phyloP scores from a whole-genome alignment of 2,329 filamentous ascomycete species.

The Escovopsis weberi region DNA sequence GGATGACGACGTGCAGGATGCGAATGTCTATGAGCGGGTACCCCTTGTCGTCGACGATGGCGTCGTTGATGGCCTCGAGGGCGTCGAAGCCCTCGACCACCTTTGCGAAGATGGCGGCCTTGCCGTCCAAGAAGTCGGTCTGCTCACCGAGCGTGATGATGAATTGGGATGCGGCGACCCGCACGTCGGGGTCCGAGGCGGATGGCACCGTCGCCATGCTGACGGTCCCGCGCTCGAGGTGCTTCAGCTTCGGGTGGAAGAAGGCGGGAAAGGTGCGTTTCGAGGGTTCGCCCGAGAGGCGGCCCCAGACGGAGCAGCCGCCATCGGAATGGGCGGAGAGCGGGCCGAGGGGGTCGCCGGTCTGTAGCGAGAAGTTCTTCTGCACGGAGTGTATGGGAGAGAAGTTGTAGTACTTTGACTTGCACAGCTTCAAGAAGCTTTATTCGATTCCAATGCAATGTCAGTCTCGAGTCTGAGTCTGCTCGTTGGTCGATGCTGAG shows the following conservation, averaged over 20 bases:
- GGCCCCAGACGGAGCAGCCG: slow-evolving; percentile 83
- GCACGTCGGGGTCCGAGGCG: slow-evolving; percentile 60
- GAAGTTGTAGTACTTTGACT: slow-evolving; percentile 98
- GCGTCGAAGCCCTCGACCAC: slow-evolving; percentile 93
- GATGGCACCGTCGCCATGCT: slow-evolving; percentile 91
- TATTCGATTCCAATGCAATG: slow-evolving; percentile 12
- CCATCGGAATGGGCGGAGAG: slow-evolving; percentile 76
- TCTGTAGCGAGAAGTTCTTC: slow-evolving; percentile 92
- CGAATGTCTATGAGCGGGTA: slow-evolving; percentile 87
- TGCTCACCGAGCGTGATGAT: slow-evolving; percentile 83
- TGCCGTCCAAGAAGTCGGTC: slow-evolving; percentile 80
- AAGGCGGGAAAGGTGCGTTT: slow-evolving; percentile 72
- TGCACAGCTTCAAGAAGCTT: slow-evolving; percentile 97
- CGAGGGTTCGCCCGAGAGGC: slow-evolving; percentile 50
- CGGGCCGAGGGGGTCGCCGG: slow-evolving; percentile 84
- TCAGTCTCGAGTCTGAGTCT: slow-evolving; percentile 11
- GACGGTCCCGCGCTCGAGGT: slow-evolving; percentile 77
- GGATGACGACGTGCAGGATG: slow-evolving; percentile 78
- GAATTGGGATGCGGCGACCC: slow-evolving; percentile 82
- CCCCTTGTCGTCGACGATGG: slow-evolving; percentile 75
- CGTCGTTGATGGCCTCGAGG: slow-evolving; percentile 81
- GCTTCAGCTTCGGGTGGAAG: slow-evolving; percentile 76
- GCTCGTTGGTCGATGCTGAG: slow-evolving; percentile 20
- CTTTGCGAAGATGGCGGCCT: slow-evolving; percentile 87
- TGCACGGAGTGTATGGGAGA: slow-evolving; percentile 84